Base-by-base conservation (phyloP, 2,329 filamentous ascomycete species). In the Mariannaea elegans region DNA sequence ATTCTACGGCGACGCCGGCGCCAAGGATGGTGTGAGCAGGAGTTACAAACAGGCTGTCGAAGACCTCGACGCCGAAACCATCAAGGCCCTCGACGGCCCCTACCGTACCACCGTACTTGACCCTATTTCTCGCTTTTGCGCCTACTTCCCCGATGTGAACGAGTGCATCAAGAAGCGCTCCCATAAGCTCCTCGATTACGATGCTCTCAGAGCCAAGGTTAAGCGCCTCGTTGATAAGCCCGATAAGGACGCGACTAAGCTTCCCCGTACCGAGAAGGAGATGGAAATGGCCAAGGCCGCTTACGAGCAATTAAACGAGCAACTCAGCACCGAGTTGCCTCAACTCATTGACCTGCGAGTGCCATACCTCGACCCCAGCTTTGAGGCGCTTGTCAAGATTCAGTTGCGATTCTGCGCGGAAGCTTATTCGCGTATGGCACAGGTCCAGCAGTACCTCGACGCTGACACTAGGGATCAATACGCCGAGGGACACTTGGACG, bases 91-190 rank as follows among this genome's bases (percentile, higher is more conserved):
- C 65, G 95, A 99, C 78, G 95, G 95, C 3, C 96, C 95, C 45
- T 99, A 97, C 80, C 87, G 91, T 77, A 91, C 91, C 41, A 98
- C 95, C 6, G 95, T 99, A 24, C 85, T 99, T 46, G 95, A 99
- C 70, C 95, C 95, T 39, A 99, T 99, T 75, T 90, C 90, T 65
- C 88, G 94, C 66, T 99, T 98, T 82, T 98, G 94, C 81, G 92
- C 93, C 68, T 99, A 99, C 81, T 99, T 99, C 78, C 94, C 95
- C 31, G 95, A 99, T 76, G 94, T 99, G 74, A 99, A 99, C 79
- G 93, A 97, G 81, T 97, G 94, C 79, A 97, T 99, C 79, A 99
- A 98, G 82, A 99, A 99, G 82, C 92, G 96, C 72, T 91, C 96
- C 72, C 92, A 99, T 85, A 99, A 99, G 79, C 90, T 98, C 57